These are phyloP conservation scores for Rhodocollybia butyracea DNA, from an alignment of 768 basidiomycete genomes.

Conservation along the genomic window DNA sequence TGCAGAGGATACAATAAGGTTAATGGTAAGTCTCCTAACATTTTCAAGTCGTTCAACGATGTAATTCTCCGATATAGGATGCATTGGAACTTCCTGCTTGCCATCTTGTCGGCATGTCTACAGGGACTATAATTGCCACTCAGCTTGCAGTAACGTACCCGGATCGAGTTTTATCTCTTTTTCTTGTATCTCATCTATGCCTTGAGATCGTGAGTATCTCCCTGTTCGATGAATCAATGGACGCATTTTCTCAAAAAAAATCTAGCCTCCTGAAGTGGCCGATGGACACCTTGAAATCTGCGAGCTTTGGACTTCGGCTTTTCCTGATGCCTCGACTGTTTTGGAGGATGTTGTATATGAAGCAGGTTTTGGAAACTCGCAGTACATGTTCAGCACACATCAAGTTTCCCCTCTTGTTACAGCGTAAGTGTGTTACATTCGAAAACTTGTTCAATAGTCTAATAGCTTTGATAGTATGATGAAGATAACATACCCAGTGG, in stretches of 20 bases:
- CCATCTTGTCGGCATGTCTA: conserved; percentile 1
- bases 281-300: conserved; percentile 2
- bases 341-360: background rate
- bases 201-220: background rate
- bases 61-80: too few species aligned
- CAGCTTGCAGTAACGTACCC: background rate
- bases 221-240: background rate
- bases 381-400: conserved; percentile 2
- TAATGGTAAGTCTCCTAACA: background rate
- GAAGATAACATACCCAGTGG: background rate
- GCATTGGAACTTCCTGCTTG: conserved; percentile 1
- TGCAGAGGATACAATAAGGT: conserved; percentile 1
- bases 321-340: background rate
- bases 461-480: background rate
- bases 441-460: background rate
- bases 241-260: background rate
- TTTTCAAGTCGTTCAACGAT: background rate
- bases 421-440: background rate
- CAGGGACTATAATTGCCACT: background rate
- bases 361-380: background rate
- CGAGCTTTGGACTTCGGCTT: conserved; percentile 1
- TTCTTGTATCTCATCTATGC: conserved; percentile 3
- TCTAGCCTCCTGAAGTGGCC: background rate
- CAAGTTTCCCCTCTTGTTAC: background rate
- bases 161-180: conserved; percentile 1